Conservation (phyloP, 177 flowering plant genomes). For the Vitis hybrid region DNA sequence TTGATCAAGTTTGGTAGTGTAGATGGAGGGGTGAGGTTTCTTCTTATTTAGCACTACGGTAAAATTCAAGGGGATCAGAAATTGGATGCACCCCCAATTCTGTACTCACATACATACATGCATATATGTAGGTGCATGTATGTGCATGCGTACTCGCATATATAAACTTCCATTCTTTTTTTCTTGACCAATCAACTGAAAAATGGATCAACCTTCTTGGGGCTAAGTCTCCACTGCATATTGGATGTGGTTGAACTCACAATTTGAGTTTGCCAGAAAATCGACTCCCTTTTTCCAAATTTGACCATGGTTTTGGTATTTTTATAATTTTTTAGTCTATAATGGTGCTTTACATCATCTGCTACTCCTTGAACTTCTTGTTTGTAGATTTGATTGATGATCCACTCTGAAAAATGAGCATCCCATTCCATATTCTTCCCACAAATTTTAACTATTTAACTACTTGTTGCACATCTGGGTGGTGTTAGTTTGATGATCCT, state of each 20-base stretch:
- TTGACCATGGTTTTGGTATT: background rate
- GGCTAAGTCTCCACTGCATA: too few species aligned
- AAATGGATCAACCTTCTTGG: background rate
- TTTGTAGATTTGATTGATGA: background rate
- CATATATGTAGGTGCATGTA: background rate
- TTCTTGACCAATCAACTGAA: background rate
- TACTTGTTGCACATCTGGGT: background rate
- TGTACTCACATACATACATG: too few species aligned
- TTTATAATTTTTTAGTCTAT: background rate
- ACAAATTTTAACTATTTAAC: background rate
- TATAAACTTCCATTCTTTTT: background rate
- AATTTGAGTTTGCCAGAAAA: too few species aligned
- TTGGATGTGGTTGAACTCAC: too few species aligned
- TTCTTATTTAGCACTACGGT: slow-evolving; percentile 1
- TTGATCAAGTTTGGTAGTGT: slow-evolving; percentile 95
- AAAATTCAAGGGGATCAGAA: background rate
- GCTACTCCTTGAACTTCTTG: background rate
- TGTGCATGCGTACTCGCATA: background rate
- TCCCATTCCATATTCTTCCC: background rate
- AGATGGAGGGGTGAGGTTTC: slow-evolving; percentile 76
- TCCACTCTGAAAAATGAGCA: background rate
- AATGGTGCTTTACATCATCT: background rate
- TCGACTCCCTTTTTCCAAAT: too few species aligned
- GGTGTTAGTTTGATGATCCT: background rate
- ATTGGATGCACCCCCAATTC: too few species aligned